Base-by-base conservation (phyloP, 2,329 filamentous ascomycete species). In the Colletotrichum sp. region DNA sequence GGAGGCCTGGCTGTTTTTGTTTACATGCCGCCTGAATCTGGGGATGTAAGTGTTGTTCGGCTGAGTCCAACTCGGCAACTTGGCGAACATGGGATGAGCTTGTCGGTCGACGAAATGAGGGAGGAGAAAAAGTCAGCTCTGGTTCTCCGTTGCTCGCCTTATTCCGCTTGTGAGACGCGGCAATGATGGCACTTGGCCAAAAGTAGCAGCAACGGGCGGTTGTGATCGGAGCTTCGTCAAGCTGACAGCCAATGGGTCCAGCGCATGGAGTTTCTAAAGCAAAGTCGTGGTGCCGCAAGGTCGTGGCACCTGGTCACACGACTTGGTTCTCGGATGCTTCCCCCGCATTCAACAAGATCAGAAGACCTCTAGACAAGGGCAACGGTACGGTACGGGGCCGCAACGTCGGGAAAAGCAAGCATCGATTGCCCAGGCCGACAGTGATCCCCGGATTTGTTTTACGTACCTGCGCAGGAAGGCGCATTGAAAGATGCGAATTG, bases 291-390 rank as follows among this genome's bases (percentile, higher is more conserved):
- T 76, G 70, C 61, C 73, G 70, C 64, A 73, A 73, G 57, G 73
- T 61, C 64, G 70, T 61, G 73, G 57, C 73, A 68, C 64, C 57
- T 57, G 70, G 70, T 76, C 73, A 76, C 70, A 72, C 73, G 73
- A 76, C 73, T 36, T 76, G 55, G 73, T 72, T 73, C 69, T 76
- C 57, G 73, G 70, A 73, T 76, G 73, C 69, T 76, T 71, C 70
- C 73, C 73, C 73, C 73, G 73, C 73, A 76, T 73, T 65, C 62
- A 59, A 52, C 36, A 57, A 72, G 73, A 76, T 76, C 73, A 76
- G 73, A 64, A 76, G 73, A 76, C 73, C 73, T 68, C 57, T 32
- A 30, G 70, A 76, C 73, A 62, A 76, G 73, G 73, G 69, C 30
- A 73, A 73, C 63, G 69, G 63, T 34, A 68, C 52, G 44, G 63